Conservation (phyloP, 2,329 filamentous ascomycete species). For the Plenodomus tracheiphilus region DNA sequence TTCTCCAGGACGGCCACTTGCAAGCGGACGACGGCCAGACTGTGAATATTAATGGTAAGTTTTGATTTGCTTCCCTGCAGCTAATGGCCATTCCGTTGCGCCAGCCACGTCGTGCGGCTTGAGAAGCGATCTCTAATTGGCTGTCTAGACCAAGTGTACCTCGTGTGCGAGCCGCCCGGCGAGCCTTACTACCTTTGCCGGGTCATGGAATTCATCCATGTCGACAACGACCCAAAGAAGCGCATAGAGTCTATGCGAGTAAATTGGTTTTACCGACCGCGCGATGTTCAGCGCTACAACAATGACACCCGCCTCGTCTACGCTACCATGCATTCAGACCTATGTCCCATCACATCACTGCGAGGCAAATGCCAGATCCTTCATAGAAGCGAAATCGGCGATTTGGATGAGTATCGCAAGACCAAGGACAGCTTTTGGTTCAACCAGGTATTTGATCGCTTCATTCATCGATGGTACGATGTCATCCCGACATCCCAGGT, state of each 20-base stretch:
- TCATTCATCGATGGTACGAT: slow-evolving; percentile 97
- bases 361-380: slow-evolving; percentile 91
- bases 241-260: slow-evolving; percentile 86
- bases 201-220: slow-evolving; percentile 96
- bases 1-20: slow-evolving; percentile 75
- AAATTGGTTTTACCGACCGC: slow-evolving; percentile 98
- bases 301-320: slow-evolving; percentile 90
- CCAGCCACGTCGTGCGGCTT: slow-evolving; percentile 34
- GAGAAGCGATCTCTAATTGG: slow-evolving; percentile 42
- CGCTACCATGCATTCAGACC: slow-evolving; percentile 98
- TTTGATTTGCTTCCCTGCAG: slow-evolving; percentile 23
- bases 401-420: slow-evolving; percentile 82
- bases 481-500: slow-evolving; percentile 89
- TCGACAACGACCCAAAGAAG: slow-evolving; percentile 66
- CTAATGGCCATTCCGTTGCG: slow-evolving; percentile 29
- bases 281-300: slow-evolving; percentile 90
- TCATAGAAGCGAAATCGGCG: slow-evolving; percentile 83
- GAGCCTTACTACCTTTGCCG: slow-evolving; percentile 97
- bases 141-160: slow-evolving; percentile 78
- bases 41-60: slow-evolving; percentile 79
- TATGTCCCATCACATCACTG: slow-evolving; percentile 86
- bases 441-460: slow-evolving; percentile 95
- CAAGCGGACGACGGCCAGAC: slow-evolving; percentile 89
- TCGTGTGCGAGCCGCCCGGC: slow-evolving; percentile 94
- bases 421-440: slow-evolving; percentile 91